Evolutionary conservation across 129 eudicot species (phyloP), one percentile per base, ranked within the genome.

Genomic region (Scalesia atractyloides): DNA sequence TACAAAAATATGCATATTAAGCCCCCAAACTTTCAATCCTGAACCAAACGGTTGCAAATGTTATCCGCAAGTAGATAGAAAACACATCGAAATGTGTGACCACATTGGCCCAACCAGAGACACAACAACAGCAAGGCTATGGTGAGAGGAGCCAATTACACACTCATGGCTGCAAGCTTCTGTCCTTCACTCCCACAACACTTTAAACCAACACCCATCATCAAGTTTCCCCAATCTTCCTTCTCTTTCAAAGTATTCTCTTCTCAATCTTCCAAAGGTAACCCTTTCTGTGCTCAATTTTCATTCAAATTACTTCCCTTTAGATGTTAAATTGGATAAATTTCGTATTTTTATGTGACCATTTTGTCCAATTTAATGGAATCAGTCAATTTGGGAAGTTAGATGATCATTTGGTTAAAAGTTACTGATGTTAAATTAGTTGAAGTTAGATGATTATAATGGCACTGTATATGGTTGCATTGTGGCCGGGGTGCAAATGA

Each of bases 191-290:
- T 80, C 14, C 81, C 87, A 9, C 63, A 68, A n/a, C 88, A 76
- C 80, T 79, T 85, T 18, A 72, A 62, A 65, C 66, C 73, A 67
- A 76, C 53, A 49, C 84, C 84, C 79, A 68, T 77, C 39, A 80
- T 72, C 58, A 65, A 47, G 24, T 69, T 71, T 49, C 76, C 81
- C n/a, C 76, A 36, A 22, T 51, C 71, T 73, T 83, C 84, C 9
- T 44, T 75, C 71, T 79, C 87, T 13, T 66, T 73, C 50, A 76
- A 59, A 79, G 77, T 83, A 3, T 85, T 80, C 48, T 87, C 86
- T 73, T 81, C 94, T 67, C 88, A 76, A 24, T 62, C 78, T 48
- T 76, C 86, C 54, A 53, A 81, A 84, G 95, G 96, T 92, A 73
- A 64, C 9, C 46, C 17, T 37, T 57, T 7, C 3, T 33, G 24